These are phyloP conservation scores for Anethum foeniculum DNA, from an alignment of 140 eudicot genomes.

Conservation along the genomic window DNA sequence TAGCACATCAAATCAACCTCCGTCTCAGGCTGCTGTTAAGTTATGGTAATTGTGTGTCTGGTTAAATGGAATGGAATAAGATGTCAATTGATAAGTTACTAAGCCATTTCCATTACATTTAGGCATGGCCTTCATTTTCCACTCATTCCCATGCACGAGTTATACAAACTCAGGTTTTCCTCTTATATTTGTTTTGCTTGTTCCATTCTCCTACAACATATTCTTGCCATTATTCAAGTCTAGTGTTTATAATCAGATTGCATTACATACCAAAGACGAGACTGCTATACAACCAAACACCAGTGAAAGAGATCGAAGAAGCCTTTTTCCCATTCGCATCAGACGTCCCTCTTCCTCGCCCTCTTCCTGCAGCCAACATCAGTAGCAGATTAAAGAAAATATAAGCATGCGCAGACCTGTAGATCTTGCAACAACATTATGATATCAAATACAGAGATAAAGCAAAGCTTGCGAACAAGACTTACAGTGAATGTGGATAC, in stretches of 20 bases:
- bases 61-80: neutral
- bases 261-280: slow-evolving; percentile 68
- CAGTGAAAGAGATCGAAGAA: slow-evolving; percentile 72
- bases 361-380: slow-evolving; percentile 58
- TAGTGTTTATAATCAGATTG: neutral
- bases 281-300: slow-evolving; percentile 72
- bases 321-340: slow-evolving; percentile 83
- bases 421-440: slow-evolving; percentile 5
- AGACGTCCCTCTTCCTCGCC: slow-evolving; percentile 87
- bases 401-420: neutral
- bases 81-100: neutral
- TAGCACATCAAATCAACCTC: neutral
- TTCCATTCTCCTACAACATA: neutral
- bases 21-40: neutral
- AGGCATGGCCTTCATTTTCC: neutral
- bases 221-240: neutral
- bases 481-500: slow-evolving; percentile 60
- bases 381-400: neutral
- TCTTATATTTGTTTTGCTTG: too few relatives aligned
- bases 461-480: neutral
- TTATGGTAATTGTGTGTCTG: neutral
- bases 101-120: neutral
- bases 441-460: neutral
- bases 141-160: neutral
- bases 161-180: neutral